A percentile compares a stretch with the other conserved stretches of the same genome.
Conservation (phyloP, 192 early-diverging fungal genomes). For the Linnemannia elongata region DNA sequence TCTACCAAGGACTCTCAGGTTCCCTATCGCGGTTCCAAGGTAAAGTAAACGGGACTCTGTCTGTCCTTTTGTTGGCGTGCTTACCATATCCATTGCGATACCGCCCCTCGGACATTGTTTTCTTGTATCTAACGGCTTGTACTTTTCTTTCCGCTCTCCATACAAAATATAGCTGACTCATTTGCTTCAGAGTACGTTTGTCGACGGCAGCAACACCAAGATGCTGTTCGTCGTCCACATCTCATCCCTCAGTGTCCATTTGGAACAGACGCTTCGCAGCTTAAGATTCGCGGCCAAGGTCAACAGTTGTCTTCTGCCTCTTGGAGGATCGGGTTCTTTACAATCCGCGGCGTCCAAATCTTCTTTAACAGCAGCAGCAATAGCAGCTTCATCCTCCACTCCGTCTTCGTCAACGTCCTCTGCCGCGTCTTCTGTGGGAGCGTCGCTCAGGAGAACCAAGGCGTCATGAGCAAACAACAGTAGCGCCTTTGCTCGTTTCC, state of each 20-base stretch:
- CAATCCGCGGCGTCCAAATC: not conserved
- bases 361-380: not conserved
- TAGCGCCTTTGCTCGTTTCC: not conserved
- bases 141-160: not conserved
- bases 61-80: not conserved
- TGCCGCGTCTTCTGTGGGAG: no score
- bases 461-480: not conserved
- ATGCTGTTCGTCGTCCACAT: not conserved
- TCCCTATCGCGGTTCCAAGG: not conserved
- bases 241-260: not conserved
- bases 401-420: no score
- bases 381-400: not conserved
- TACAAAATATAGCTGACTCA: not conserved
- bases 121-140: not conserved
- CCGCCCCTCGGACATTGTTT: not conserved
- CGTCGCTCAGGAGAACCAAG: no score
- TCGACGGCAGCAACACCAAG: not conserved
- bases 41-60: not conserved
- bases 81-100: not conserved
- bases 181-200: not conserved
- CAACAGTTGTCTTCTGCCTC: not conserved
- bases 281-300: slow-evolving; percentile 8
- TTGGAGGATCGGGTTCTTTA: not conserved
- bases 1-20: not conserved
- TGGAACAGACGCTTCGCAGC: not conserved